Evolutionary conservation across 202 grass and related monocot species (phyloP), one percentile per base, ranked within the genome.

Genomic region (Musa balbisiana): DNA sequence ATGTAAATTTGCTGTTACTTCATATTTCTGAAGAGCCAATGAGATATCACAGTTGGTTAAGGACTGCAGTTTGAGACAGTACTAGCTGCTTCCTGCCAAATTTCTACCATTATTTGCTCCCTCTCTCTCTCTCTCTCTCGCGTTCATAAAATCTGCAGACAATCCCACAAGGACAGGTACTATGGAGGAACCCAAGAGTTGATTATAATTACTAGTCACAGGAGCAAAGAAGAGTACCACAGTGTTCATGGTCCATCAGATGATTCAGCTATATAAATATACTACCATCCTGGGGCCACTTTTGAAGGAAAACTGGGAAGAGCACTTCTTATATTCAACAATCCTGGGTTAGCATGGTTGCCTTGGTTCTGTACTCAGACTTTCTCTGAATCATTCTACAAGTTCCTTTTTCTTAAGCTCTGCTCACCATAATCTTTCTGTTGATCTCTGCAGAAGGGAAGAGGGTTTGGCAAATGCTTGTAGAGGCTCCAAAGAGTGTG

Each of bases 101-200:
- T 55, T 55, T 84, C 84, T 80, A 83, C 83, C 87, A 76, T 81
- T 74, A 62, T 77, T 76, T 56, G 19, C 71, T 27, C 20, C 13
- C 71, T 73, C 11, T 23, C 65, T 80, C 53, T 80, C 75, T 74
- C 72, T 55, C n/a, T 43, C 33, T 43, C 4, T 43, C 33, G 77
- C 1, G 0, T 49, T 17, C 82, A 87, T 82, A 74, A 77, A 85
- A 74, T 80, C 84, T 43, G 33, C 33, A 43, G 33, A 43, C 33
- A 43, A 43, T 43, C 33, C 33, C 49, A 83, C 86, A 84, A 93
- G 86, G 86, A 89, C 94, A 91, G 79, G 94, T 89, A 93, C 94
- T 86, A 79, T 83, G 80, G 88, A 93, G 81, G 85, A 97, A 89
- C 77, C 84, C 33, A 10, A 22, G 2, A 2, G 20, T 49, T 52